These are phyloP conservation scores for Aspergillus bertholletiae DNA, from an alignment of 495 filamentous ascomycete species.

Conservation along the genomic window DNA sequence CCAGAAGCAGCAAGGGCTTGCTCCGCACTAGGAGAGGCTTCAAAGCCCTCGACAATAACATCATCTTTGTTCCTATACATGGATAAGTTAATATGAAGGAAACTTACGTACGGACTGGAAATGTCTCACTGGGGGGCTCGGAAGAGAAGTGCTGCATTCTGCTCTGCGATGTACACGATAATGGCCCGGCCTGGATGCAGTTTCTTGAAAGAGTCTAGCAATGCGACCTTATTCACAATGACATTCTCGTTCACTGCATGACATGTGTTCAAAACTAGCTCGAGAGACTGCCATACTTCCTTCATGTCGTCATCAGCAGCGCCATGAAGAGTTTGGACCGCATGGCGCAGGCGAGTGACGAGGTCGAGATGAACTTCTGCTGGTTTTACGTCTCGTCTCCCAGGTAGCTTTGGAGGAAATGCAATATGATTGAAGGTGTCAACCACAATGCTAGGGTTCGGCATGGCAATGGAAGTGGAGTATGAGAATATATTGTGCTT, in stretches of 20 bases:
- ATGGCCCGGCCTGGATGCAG: too few relatives aligned
- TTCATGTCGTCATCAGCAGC: constrained; percentile 19
- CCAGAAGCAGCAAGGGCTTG: constrained; percentile 37
- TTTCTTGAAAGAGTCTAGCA: too few relatives aligned
- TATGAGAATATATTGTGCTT: too few relatives aligned
- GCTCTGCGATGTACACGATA: too few relatives aligned
- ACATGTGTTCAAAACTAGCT: too few relatives aligned
- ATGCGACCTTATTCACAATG: too few relatives aligned
- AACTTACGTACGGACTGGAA: neutral
- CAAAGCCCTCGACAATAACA: constrained; percentile 53
- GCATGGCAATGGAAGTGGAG: too few relatives aligned
- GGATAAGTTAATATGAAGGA: neutral
- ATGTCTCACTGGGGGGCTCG: constrained; percentile 34
- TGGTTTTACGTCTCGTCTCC: constrained; percentile 29
- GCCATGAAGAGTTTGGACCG: constrained; percentile 21
- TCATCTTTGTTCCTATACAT: constrained; percentile 3
- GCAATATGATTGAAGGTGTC: constrained; percentile 30
- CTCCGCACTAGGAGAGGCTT: constrained; percentile 48
- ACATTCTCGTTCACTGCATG: too few relatives aligned
- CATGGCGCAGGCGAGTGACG: constrained; percentile 28
- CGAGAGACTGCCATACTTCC: too few relatives aligned
- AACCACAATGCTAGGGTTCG: too few relatives aligned
- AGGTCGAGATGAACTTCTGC: constrained; percentile 32
- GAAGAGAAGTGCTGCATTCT: too few relatives aligned
- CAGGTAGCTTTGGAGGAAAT: constrained; percentile 35